Conservation (phyloP, 495 filamentous ascomycete species). For the Hypoxylon rickii region DNA sequence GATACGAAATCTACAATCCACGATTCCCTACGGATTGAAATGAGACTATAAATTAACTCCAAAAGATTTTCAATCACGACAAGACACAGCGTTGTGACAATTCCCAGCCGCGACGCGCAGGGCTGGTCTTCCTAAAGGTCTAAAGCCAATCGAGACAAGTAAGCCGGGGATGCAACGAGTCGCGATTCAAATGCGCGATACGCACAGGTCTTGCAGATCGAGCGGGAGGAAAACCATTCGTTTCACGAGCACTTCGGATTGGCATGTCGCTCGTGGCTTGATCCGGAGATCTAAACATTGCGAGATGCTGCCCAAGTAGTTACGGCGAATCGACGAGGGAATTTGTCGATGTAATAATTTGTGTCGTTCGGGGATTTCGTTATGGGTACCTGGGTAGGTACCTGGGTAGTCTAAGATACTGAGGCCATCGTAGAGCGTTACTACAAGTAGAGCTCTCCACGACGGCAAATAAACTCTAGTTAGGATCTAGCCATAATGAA, state of each 20-base stretch:
- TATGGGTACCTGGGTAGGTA: too few species aligned
- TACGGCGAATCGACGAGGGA: not conserved
- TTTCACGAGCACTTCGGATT: too few species aligned
- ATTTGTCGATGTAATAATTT: not conserved
- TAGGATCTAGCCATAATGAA: too few species aligned
- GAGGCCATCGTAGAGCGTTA: too few species aligned
- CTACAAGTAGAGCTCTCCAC: too few species aligned
- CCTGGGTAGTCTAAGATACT: too few species aligned
- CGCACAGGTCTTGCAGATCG: not conserved
- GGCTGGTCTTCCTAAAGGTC: too few species aligned
- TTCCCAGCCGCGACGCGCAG: not conserved
- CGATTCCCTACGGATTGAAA: conserved; percentile 57
- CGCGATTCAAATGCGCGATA: too few species aligned
- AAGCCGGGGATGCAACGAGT: too few species aligned
- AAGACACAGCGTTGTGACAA: not conserved
- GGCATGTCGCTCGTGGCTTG: not conserved
- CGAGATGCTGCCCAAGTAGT: not conserved
- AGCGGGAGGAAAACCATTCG: not conserved
- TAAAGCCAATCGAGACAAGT: too few species aligned
- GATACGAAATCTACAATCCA: conserved; percentile 61
- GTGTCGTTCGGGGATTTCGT: too few species aligned
- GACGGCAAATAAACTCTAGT: too few species aligned
- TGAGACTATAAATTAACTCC: not conserved
- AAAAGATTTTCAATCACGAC: not conserved
- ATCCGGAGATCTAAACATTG: not conserved